phyloP scores from a whole-genome alignment of 345 rosid species.

The Salix koriyanagi region DNA sequence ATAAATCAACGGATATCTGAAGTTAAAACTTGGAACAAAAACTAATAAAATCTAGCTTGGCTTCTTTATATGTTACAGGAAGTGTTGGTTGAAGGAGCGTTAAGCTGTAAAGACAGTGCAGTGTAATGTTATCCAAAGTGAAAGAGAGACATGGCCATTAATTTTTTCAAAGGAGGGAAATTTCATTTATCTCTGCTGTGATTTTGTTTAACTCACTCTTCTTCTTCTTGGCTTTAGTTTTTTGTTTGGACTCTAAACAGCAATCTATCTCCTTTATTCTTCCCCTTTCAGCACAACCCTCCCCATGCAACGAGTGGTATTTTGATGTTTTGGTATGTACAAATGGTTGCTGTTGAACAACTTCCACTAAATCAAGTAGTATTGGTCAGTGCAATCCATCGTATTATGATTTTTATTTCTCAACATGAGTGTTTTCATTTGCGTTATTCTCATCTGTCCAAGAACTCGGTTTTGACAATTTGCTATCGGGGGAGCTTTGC shows the following conservation, averaged over 20 bases:
- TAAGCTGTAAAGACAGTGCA: neutral
- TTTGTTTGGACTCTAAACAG: neutral
- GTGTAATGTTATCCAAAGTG: neutral
- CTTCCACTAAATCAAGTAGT: neutral
- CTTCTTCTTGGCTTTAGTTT: neutral
- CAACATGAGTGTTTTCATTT: neutral
- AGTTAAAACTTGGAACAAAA: neutral
- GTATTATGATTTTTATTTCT: neutral
- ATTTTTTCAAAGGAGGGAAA: neutral
- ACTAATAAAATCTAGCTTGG: neutral
- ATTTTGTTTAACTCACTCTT: neutral
- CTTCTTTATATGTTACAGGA: slow-evolving; percentile 9
- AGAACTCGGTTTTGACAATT: neutral
- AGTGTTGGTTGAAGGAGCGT: neutral
- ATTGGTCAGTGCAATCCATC: slow-evolving; percentile 9
- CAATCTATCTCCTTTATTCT: neutral
- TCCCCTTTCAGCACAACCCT: neutral
- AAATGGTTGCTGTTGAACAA: slow-evolving; percentile 18
- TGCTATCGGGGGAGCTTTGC: neutral
- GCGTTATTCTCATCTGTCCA: too few relatives aligned
- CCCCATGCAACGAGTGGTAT: neutral
- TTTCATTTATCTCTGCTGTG: neutral
- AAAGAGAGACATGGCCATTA: neutral
- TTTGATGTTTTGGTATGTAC: slow-evolving; percentile 21
- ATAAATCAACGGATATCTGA: neutral